Evolutionary conservation across 2,329 filamentous ascomycete genomes (phyloP).

Genomic region (Botryosphaeria dothidea): DNA sequence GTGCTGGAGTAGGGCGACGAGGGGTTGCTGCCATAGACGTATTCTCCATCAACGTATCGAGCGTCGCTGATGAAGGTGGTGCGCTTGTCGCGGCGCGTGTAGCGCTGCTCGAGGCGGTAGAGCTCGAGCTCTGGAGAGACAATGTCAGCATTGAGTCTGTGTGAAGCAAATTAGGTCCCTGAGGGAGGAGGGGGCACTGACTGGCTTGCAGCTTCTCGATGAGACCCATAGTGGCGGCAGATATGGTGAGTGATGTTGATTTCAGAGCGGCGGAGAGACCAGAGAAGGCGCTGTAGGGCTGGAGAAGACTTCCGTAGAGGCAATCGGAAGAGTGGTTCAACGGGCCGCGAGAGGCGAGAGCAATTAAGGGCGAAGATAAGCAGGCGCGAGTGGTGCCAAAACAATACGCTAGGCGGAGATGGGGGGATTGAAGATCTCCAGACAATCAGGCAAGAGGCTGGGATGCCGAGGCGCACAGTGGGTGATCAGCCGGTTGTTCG

Average conservation of each 20-base stretch:
- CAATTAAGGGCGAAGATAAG: slow-evolving; percentile 13
- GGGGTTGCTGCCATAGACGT: slow-evolving; percentile 63
- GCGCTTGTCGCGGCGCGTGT: slow-evolving; percentile 87
- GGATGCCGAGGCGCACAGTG: background rate
- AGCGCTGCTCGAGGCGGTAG: slow-evolving; percentile 92
- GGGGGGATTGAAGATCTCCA: slow-evolving; percentile 1
- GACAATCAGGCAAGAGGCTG: background rate
- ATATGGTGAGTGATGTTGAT: background rate
- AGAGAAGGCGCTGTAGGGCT: background rate
- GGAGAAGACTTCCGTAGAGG: background rate
- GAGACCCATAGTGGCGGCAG: slow-evolving; percentile 35
- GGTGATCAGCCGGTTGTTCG: background rate
- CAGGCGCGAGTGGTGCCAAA: background rate
- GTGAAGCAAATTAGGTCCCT: background rate
- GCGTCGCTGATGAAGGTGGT: slow-evolving; percentile 87
- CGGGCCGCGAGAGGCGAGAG: slow-evolving; percentile 6
- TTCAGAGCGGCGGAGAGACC: background rate
- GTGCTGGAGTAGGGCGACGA: slow-evolving; percentile 35
- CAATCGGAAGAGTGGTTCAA: slow-evolving; percentile 2
- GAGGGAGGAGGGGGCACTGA: slow-evolving; percentile 26
- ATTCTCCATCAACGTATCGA: slow-evolving; percentile 93
- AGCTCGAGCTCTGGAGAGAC: slow-evolving; percentile 69
- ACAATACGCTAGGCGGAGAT: background rate
- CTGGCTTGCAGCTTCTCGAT: slow-evolving; percentile 43
- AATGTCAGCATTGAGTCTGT: background rate